Base-by-base conservation (phyloP, 2,329 filamentous ascomycete species). In the Biscogniauxia marginata region DNA sequence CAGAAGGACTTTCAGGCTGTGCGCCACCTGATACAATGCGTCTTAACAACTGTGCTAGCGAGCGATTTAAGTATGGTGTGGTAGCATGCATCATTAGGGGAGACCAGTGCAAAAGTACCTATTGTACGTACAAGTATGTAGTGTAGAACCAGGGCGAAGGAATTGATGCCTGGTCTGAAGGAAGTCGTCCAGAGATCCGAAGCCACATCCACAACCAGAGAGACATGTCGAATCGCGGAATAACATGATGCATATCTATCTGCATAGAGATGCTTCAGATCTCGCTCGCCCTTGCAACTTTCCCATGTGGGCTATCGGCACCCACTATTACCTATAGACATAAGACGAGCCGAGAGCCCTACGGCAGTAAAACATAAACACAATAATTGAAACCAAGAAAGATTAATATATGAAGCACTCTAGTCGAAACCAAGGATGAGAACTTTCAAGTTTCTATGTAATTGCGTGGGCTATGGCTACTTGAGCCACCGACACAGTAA, bases 11-110 rank as follows among this genome's bases (percentile, higher is more conserved):
- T n/a, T 39, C 30, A 39, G 30, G 30, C 30, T 39, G 30, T 39
- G 30, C 30, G 30, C 30, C 30, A 39, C 30, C 30, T 39, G 30
- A 39, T 39, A 39, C 30, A 18, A 48, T 48, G 46, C 22, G 24
- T 24, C 46, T 13, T 48, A 21, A 22, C 21, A 19, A 48, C 46
- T n/a, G 30, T 39, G 30, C 30, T 48, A 48, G 46, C 46, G 46
- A 48, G 46, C 46, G 46, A 49, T 49, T 7, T 48, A 51, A 57
- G 57, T 48, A 55, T 59, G 55, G 56, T 63, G 59, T 63, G 58
- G 61, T 63, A 46, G 51, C 52, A 63, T 61, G 59, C 59, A 55
- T 59, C 55, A 48, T n/a, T n/a, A n/a, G n/a, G 46, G 46, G 39
- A 52, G 39, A 34, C 54, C 53, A 46, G 58, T 50, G 46, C 30